These are phyloP conservation scores for Eremomyces bilateralis DNA, from an alignment of 495 filamentous ascomycete genomes.

Conservation along the genomic window DNA sequence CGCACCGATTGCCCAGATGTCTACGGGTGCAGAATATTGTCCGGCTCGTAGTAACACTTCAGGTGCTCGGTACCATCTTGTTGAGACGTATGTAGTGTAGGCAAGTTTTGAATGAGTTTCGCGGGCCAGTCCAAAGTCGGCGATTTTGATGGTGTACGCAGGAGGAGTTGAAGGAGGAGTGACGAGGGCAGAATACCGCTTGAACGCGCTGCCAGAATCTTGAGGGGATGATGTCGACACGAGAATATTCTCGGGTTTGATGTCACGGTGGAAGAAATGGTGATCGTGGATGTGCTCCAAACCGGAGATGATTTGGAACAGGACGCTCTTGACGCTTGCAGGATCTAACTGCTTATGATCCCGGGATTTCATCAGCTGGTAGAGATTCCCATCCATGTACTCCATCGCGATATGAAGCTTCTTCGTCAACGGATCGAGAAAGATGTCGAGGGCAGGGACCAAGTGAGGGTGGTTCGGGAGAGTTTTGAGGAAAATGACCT, in stretches of 20 bases:
- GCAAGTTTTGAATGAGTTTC: conserved; percentile 91
- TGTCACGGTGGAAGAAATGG: conserved; percentile 96
- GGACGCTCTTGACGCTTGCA: conserved; percentile 85
- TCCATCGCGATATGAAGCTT: conserved; percentile 98
- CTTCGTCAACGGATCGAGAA: conserved; percentile 84
- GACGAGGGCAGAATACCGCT: conserved; percentile 77
- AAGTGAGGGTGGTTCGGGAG: conserved; percentile 75
- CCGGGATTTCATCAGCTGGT: conserved; percentile 95
- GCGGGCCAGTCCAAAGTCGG: conserved; percentile 93
- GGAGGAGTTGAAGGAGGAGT: conserved; percentile 90
- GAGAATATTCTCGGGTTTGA: conserved; percentile 97
- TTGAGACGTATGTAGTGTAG: conserved; percentile 98
- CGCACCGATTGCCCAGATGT: conserved; percentile 98
- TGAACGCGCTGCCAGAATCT: conserved; percentile 59
- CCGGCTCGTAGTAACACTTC: conserved; percentile 89
- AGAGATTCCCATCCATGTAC: conserved; percentile 98
- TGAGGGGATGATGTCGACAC: conserved; percentile 77
- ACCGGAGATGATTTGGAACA: conserved; percentile 90
- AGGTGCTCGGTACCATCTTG: conserved; percentile 92
- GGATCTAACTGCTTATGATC: conserved; percentile 86
- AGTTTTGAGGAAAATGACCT: conserved; percentile 88
- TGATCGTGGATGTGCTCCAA: conserved; percentile 94
- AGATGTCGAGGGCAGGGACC: conserved; percentile 94
- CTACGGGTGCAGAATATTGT: conserved; percentile 92
- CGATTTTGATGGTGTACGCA: conserved; percentile 91